These are phyloP conservation scores for Neopestalotiopsis clavispora DNA, from an alignment of 2,329 filamentous ascomycete genomes.

Conservation along the genomic window DNA sequence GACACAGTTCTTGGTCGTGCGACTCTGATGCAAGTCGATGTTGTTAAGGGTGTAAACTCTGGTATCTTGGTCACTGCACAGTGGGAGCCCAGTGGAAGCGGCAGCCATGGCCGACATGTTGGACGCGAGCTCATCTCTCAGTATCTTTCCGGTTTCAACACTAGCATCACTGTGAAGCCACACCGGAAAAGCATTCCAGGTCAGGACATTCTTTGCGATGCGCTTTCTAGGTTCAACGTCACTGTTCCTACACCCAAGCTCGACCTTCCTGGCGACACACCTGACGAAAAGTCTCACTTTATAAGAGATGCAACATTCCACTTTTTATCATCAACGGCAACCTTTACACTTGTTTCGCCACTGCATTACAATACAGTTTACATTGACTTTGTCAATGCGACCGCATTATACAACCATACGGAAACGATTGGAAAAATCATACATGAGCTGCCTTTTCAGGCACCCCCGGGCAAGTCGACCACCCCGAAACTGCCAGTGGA, in stretches of 20 bases:
- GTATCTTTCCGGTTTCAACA: constrained; percentile 88
- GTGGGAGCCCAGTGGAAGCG: constrained; percentile 76
- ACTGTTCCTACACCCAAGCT: constrained; percentile 75
- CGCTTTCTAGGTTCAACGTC: constrained; percentile 73
- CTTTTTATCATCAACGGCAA: constrained; percentile 82
- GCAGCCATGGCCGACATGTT: constrained; percentile 61
- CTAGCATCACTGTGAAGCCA: constrained; percentile 74
- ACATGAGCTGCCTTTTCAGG: constrained; percentile 75
- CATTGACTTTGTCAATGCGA: constrained; percentile 81
- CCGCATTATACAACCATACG: constrained; percentile 82
- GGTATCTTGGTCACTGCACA: constrained; percentile 69
- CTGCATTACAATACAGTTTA: constrained; percentile 74
- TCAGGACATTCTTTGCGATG: constrained; percentile 72
- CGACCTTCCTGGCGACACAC: constrained; percentile 56
- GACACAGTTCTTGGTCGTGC: constrained; percentile 77
- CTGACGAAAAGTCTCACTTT: constrained; percentile 64
- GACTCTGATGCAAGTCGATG: constrained; percentile 64
- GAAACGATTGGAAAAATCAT: constrained; percentile 79
- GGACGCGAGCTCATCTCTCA: constrained; percentile 79
- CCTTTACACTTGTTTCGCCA: constrained; percentile 83
- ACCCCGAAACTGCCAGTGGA: constrained; percentile 82
- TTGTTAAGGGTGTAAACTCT: constrained; percentile 74
- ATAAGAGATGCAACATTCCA: constrained; percentile 88
- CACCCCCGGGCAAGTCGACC: constrained; percentile 73
- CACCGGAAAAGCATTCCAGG: constrained; percentile 76